These are phyloP conservation scores for Chlorencoelia australis DNA, from an alignment of 2,329 filamentous ascomycete genomes.

Conservation along the genomic window DNA sequence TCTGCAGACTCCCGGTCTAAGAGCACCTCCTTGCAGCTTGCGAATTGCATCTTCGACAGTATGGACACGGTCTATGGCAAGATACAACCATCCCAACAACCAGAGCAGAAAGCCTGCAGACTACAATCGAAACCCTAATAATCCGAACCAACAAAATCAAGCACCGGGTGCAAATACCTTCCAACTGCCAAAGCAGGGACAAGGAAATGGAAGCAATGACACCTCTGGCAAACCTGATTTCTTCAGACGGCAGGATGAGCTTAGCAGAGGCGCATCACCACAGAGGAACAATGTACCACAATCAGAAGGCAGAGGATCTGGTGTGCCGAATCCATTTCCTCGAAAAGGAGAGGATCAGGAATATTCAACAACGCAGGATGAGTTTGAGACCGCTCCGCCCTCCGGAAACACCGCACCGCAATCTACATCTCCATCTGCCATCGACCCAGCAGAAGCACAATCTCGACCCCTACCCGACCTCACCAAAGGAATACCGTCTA, in stretches of 20 bases:
- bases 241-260: slow-evolving; percentile 12
- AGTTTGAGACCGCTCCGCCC: slow-evolving; percentile 28
- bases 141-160: slow-evolving; percentile 9
- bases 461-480: slow-evolving; percentile 74
- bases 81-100: slow-evolving; percentile 27
- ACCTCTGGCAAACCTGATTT: slow-evolving; percentile 15
- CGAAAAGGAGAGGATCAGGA: slow-evolving; percentile 11
- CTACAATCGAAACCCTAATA: slow-evolving; percentile 12
- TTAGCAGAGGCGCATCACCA: slow-evolving; percentile 12
- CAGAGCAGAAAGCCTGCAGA: slow-evolving; percentile 21
- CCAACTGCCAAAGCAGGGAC: slow-evolving; percentile 9
- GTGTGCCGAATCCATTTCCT: slow-evolving; percentile 10
- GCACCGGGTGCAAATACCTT: slow-evolving; percentile 11
- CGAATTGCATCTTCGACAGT: slow-evolving; percentile 28
- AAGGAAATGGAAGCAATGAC: slow-evolving; percentile 11
- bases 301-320: slow-evolving; percentile 9
- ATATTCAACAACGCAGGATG: slow-evolving; percentile 18
- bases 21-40: slow-evolving; percentile 20
- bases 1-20: slow-evolving; percentile 19
- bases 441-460: slow-evolving; percentile 35
- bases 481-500: slow-evolving; percentile 90
- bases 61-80: slow-evolving; percentile 37
- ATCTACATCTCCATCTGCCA: slow-evolving; percentile 24
- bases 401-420: slow-evolving; percentile 29
- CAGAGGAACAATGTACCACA: slow-evolving; percentile 10